A percentile compares a stretch with the other conserved stretches of the same genome.
Conservation (phyloP, 2,329 filamentous ascomycete genomes). For the Chaetomium olivaceum region DNA sequence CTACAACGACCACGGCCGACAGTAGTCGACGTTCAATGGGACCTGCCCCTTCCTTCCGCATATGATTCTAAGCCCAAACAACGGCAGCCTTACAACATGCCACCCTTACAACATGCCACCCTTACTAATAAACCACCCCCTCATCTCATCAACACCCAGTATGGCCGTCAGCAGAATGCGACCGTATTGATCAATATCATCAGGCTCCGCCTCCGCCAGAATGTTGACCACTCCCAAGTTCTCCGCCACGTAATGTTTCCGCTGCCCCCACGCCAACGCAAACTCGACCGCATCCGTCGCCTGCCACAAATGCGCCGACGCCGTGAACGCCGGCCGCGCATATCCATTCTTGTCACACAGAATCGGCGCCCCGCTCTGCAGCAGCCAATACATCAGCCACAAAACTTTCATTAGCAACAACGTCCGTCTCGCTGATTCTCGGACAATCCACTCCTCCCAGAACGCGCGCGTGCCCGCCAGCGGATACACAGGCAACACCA, state of each 20-base stretch:
- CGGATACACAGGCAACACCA: neutral
- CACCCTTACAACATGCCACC: neutral
- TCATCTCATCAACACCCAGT: neutral
- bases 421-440: neutral
- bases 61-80: neutral
- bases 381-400: neutral
- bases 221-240: neutral
- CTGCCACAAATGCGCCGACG: neutral
- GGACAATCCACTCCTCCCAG: neutral
- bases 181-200: neutral
- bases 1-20: neutral
- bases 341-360: neutral
- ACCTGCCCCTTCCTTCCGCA: neutral
- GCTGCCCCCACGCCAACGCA: neutral
- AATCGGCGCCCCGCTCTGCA: neutral
- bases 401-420: neutral
- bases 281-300: neutral
- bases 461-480: neutral
- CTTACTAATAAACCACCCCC: neutral
- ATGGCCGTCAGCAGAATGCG: neutral
- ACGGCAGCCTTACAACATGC: neutral
- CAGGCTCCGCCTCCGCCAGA: neutral
- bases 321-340: neutral
- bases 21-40: neutral
- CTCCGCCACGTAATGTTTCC: neutral